Percentiles rank a stretch among this genome's conserved stretches.
phyloP scores from a whole-genome alignment of 2,329 filamentous ascomycete genomes.

The Triangularia verruculosa region DNA sequence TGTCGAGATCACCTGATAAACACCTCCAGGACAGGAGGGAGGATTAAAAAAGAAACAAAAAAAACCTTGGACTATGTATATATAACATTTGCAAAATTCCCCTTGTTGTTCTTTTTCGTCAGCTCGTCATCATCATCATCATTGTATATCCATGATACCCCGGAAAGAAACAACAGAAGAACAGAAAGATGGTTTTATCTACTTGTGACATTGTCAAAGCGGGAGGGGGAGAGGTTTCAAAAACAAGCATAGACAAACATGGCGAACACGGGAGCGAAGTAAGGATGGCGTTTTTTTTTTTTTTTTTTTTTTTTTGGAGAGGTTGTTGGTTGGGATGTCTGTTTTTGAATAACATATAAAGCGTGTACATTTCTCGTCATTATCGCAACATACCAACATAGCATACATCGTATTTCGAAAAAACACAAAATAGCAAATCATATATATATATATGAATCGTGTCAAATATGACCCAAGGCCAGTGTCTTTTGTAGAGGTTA shows the following conservation, averaged over 20 bases:
- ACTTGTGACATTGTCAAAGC: background rate
- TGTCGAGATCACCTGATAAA: background rate
- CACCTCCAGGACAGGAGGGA: background rate
- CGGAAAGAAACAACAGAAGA: background rate
- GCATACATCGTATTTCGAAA: background rate
- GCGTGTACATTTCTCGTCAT: background rate
- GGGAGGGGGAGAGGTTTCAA: background rate
- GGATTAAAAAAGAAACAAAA: too few relatives aligned
- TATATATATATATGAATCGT: background rate
- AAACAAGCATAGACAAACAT: background rate
- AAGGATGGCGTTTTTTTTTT: too few relatives aligned
- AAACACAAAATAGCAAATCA: background rate
- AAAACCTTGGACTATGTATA: too few relatives aligned
- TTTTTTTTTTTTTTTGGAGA: too few relatives aligned
- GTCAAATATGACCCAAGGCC: too few relatives aligned
- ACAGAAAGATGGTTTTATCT: background rate
- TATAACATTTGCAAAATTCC: background rate
- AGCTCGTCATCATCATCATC: constrained; percentile 1
- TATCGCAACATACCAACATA: background rate
- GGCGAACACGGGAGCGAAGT: background rate
- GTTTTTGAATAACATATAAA: too few relatives aligned
- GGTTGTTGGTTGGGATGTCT: too few relatives aligned
- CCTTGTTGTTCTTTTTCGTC: background rate
- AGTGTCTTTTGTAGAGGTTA: background rate
- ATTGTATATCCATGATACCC: constrained; percentile 17